Base-by-base conservation (phyloP, 257 asterid species). In the Solanum etuberosum region DNA sequence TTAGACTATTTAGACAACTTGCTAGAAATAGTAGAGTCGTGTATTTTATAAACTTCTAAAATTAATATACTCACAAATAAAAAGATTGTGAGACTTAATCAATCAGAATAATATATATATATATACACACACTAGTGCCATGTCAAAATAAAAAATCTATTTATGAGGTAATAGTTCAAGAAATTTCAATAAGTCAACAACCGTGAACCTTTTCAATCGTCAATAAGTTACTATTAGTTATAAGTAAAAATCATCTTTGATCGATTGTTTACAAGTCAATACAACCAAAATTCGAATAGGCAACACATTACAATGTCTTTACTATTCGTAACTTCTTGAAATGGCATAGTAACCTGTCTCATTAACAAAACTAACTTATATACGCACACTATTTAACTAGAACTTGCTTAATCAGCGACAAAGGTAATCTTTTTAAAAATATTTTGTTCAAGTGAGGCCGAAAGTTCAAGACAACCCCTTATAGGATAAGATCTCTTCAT, bases 1-100 rank as follows among this genome's bases (percentile, higher is more conserved):
- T 72, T 34, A 14, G 80, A 72, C 80, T 70, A 48, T 29, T 1
- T 32, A 51, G 29, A 81, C 85, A 80, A 81, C 68, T 81, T 81
- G 85, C 42, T 29, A 48, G 68, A 81, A 81, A 46, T 48, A 48
- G 85, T 9, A 18, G 68, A 81, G 25, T 81, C 42, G 85, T 81
- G 67, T 48, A n/a, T 18, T 29, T 48, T 48, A 9, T 48, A 81
- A 18, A 29, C 68, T 81, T 29, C 21, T 29, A 18, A 48, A 80
- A 5, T 2, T n/a, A 46, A 43, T 18, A 18, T 7, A 18, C 21
- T 23, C 2, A 48, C 23, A 16, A 32, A 46, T 29, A 25, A 21
- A 9, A 46, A 80, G 18, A 81, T 81, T 81, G 29, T 5, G 84
- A 48, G 63, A 80, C 42, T 32, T 80, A 46, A 16, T 43, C 40